A percentile compares a stretch with the other conserved stretches of the same genome.
These are phyloP conservation scores for Peronospora tabacina DNA, from an alignment of 352 stramenopile genomes.

Conservation along the genomic window DNA sequence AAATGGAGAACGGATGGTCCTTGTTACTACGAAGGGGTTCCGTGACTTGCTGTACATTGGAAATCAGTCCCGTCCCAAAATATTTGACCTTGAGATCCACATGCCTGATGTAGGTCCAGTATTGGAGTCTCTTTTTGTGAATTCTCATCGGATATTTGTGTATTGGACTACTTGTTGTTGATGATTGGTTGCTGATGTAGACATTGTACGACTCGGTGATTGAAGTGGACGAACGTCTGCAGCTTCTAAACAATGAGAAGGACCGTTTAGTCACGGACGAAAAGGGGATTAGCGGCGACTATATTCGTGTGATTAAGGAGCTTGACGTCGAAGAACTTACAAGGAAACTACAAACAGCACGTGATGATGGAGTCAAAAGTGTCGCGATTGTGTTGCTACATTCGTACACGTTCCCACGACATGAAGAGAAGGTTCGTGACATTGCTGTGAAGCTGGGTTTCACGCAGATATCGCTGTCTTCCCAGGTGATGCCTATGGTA, in stretches of 20 bases:
- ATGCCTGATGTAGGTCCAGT: conserved; percentile 59
- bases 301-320: conserved; percentile 73
- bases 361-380: conserved; percentile 85
- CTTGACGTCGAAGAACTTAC: conserved; percentile 78
- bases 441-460: conserved; percentile 92
- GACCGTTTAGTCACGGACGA: conserved; percentile 48
- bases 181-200: conserved; percentile 18
- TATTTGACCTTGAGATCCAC: conserved; percentile 94
- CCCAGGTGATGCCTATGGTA: conserved; percentile 96
- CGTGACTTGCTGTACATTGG: conserved; percentile 96
- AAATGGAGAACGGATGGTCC: conserved; percentile 90
- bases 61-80: conserved; percentile 96
- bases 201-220: conserved; percentile 95
- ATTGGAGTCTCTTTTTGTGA: background rate
- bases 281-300: conserved; percentile 85
- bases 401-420: conserved; percentile 92
- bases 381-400: conserved; percentile 94
- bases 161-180: background rate
- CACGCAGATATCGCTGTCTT: conserved; percentile 87
- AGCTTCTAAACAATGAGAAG: conserved; percentile 79
- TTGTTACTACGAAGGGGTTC: conserved; percentile 95
- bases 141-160: background rate
- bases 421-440: conserved; percentile 88
- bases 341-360: conserved; percentile 72
- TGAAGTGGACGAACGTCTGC: conserved; percentile 95